Percentiles rank a stretch among this genome's conserved stretches.
phyloP scores from a whole-genome alignment of 2,329 filamentous ascomycete species.

The Aspergillus eucalypticola region DNA sequence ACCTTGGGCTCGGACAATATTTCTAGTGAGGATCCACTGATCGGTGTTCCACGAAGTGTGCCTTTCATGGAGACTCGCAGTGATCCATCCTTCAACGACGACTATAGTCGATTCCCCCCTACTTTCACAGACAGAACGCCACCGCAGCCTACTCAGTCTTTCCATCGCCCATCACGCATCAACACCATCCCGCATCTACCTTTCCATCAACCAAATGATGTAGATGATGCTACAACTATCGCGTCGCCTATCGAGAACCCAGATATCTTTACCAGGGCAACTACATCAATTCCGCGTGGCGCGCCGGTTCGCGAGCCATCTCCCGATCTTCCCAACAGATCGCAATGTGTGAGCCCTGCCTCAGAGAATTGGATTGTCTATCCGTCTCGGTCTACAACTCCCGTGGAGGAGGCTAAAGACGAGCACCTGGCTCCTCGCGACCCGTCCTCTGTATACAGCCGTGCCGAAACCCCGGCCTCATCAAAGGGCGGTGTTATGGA shows the following conservation, averaged over 20 bases:
- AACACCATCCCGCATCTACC: constrained; percentile 34
- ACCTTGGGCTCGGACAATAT: constrained; percentile 46
- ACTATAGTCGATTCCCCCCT: constrained; percentile 54
- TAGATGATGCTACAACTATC: constrained; percentile 31
- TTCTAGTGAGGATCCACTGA: constrained; percentile 44
- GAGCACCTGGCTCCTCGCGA: constrained; percentile 30
- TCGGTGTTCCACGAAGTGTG: constrained; percentile 54
- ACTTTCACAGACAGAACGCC: constrained; percentile 49
- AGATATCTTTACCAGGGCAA: constrained; percentile 33
- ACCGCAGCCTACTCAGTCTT: constrained; percentile 52
- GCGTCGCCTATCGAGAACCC: constrained; percentile 29
- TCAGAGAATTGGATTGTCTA: constrained; percentile 47
- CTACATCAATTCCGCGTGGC: constrained; percentile 32
- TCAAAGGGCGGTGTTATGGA: constrained; percentile 32
- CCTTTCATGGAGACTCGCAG: constrained; percentile 79
- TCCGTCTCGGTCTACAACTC: constrained; percentile 36
- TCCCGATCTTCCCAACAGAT: constrained; percentile 30
- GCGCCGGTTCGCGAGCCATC: constrained; percentile 33
- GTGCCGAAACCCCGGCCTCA: constrained; percentile 29
- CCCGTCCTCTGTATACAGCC: constrained; percentile 38
- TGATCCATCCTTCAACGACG: constrained; percentile 61
- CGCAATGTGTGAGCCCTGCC: constrained; percentile 37
- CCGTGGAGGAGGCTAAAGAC: constrained; percentile 24
- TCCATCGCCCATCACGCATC: constrained; percentile 33
- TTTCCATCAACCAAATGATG: constrained; percentile 29